These are phyloP conservation scores for Trapa bicornis DNA, from an alignment of 345 rosid species.

Conservation along the genomic window DNA sequence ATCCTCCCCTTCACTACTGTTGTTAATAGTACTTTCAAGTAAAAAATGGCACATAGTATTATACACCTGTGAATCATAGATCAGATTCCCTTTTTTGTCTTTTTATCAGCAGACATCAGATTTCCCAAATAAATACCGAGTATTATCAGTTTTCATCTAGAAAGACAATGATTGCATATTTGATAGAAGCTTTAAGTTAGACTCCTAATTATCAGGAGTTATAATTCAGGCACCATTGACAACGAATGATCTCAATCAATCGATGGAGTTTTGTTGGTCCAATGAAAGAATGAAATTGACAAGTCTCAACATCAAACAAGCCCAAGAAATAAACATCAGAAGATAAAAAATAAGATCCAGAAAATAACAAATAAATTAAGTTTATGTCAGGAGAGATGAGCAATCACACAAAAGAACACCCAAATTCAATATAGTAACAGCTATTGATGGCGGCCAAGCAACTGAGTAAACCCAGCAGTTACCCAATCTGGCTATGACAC, in stretches of 20 bases:
- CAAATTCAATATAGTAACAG: neutral
- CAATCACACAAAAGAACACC: too few species aligned
- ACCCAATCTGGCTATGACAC: neutral
- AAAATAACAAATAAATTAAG: neutral
- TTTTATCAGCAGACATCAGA: too few species aligned
- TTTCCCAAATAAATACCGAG: neutral
- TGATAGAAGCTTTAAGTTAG: neutral
- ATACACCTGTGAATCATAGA: too few species aligned
- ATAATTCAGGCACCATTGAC: neutral
- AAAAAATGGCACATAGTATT: too few species aligned
- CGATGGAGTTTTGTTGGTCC: neutral
- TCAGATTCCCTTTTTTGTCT: too few species aligned
- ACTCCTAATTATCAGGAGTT: neutral
- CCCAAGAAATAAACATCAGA: neutral
- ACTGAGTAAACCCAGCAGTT: neutral
- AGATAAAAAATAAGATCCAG: neutral
- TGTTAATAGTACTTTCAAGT: neutral
- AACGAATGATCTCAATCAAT: too few species aligned
- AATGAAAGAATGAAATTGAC: neutral
- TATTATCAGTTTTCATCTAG: neutral
- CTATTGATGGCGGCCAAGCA: neutral
- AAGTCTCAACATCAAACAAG: neutral
- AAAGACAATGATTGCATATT: neutral
- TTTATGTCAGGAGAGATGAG: neutral
- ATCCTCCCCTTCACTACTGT: neutral